Base-by-base conservation (phyloP, 257 asterid species). In the Paulownia fortunei region DNA sequence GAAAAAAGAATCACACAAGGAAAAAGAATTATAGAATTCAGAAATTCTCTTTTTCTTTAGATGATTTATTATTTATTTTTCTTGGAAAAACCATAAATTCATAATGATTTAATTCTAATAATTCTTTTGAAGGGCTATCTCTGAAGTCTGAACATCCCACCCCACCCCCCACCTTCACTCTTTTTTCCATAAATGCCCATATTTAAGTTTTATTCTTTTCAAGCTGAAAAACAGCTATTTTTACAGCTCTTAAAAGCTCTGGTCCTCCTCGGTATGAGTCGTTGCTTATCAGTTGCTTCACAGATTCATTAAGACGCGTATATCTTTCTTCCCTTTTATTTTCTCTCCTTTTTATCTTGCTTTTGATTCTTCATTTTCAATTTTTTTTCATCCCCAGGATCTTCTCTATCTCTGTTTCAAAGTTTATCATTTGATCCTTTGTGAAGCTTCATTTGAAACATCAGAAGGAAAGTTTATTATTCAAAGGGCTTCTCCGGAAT, bases 241-340 rank as follows among this genome's bases (percentile, higher is more conserved):
- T 60, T 76, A 69, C 82, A 65, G 78, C 79, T 42, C 73, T 79
- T 86, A 63, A 86, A 63, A 51, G 73, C 82, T 51, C 85, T 80
- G 76, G 65, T 69, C 77, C 80, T 67, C 65, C 68, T 69, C 77
- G 67, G 44, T 71, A n/a, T 60, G 37, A 61, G 65, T 19, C 52
- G 49, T 62, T 80, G 61, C 79, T 59, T 23, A 59, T 76, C 81
- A 44, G 77, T 68, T 82, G 79, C 82, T 82, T 74, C 79, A 62
- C 87, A 9, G 62, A 19, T 66, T 68, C 86, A 84, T 49, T 82
- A 46, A 72, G 27, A 63, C 36, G 23, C 72, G 13, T 26, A 16
- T 26, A 46, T 32, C 16, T 3, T 32, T 61, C 44, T 26, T 61
- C 58, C 36, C 32, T 71, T 16, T 52, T 34, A 23, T 8, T 23